These are phyloP conservation scores for Tetracentron sinense DNA, from an alignment of 164 flowering plant species.

Conservation along the genomic window DNA sequence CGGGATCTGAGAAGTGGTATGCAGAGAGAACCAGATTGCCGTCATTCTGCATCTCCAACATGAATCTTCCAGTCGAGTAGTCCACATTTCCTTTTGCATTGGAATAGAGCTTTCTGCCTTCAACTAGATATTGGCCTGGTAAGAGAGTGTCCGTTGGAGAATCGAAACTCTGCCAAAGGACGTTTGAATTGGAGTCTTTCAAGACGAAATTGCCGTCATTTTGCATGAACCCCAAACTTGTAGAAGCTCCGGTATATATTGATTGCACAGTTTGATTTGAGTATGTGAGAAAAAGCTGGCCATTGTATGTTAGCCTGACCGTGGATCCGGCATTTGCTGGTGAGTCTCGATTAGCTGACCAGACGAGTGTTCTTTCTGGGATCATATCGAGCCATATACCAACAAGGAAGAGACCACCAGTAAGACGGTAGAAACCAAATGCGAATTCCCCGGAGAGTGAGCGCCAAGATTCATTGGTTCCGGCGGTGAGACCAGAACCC, in stretches of 20 bases:
- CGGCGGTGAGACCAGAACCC: not conserved
- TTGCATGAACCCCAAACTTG: slow-evolving; percentile 10
- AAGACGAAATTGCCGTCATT: slow-evolving; percentile 20
- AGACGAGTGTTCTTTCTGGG: too few relatives aligned
- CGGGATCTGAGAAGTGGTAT: not conserved
- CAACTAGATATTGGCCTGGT: slow-evolving; percentile 14
- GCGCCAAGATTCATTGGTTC: not conserved
- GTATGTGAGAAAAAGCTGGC: slow-evolving; percentile 18
- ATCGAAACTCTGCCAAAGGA: slow-evolving; percentile 21
- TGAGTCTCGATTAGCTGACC: too few relatives aligned
- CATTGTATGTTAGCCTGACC: not conserved
- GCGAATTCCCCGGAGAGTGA: slow-evolving; percentile 1
- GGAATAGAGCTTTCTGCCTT: slow-evolving; percentile 17
- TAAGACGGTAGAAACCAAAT: not conserved
- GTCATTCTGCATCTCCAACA: not conserved
- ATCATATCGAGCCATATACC: not conserved
- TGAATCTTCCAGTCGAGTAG: slow-evolving; percentile 19
- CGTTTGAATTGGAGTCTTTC: not conserved
- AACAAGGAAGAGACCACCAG: not conserved
- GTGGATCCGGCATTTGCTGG: not conserved
- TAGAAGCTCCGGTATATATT: slow-evolving; percentile 7
- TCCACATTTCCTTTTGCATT: slow-evolving; percentile 15
- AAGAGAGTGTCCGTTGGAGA: slow-evolving; percentile 19
- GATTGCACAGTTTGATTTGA: slow-evolving; percentile 8
- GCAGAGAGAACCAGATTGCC: not conserved